Evolutionary conservation across 202 grass and related monocot genomes (phyloP).

Genomic region (Setaria italica): DNA sequence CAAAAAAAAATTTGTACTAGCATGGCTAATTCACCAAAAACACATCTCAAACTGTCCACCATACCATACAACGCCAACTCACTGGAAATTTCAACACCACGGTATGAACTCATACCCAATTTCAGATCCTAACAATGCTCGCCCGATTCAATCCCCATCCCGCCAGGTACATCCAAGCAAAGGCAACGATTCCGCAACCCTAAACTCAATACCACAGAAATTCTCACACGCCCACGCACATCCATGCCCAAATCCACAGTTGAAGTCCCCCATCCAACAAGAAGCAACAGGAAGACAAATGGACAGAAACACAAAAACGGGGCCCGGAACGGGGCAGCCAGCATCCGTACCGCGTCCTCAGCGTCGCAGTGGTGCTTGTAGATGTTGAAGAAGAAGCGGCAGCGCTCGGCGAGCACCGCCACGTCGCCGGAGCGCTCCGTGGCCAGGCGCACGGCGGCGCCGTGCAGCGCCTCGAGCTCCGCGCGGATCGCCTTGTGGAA

Average conservation of each 20-base stretch:
- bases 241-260: conserved; percentile 41
- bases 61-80: conserved; percentile 29
- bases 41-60: conserved; percentile 13
- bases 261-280: background rate
- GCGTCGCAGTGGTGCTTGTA: conserved; percentile 93
- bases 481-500: conserved; percentile 92
- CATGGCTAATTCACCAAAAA: conserved; percentile 30
- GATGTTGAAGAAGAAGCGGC: conserved; percentile 80
- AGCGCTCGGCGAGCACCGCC: conserved; percentile 51
- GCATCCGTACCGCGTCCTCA: conserved; percentile 78
- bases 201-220: conserved; percentile 52
- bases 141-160: conserved; percentile 43
- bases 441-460: conserved; percentile 67
- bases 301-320: conserved; percentile 31
- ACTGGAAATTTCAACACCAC: conserved; percentile 19
- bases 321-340: conserved; percentile 5
- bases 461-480: conserved; percentile 83
- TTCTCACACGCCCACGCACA: background rate
- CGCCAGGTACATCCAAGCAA: conserved; percentile 17
- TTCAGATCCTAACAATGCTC: conserved; percentile 61
- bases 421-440: conserved; percentile 68
- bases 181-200: conserved; percentile 46
- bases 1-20: conserved; percentile 15
- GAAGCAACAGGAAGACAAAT: conserved; percentile 24
- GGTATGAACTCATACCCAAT: conserved; percentile 38